Percentiles rank a stretch among this genome's conserved stretches.
These are phyloP conservation scores for Logfia minima DNA, from an alignment of 129 eudicot species.

Conservation along the genomic window DNA sequence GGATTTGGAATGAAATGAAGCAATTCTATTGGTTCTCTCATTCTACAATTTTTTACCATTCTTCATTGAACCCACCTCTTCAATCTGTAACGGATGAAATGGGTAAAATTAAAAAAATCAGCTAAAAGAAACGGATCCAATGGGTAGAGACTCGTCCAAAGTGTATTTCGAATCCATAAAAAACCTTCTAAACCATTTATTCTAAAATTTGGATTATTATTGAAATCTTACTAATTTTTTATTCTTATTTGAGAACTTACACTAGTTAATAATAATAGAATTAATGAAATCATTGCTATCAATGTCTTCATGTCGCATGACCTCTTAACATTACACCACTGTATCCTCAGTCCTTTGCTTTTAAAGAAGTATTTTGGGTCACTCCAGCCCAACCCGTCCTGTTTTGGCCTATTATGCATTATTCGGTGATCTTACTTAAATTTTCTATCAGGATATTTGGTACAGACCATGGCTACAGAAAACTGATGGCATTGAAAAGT, in stretches of 20 bases:
- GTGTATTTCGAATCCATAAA: not conserved
- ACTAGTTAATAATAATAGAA: too few species aligned
- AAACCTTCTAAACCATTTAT: not conserved
- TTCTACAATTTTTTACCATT: too few species aligned
- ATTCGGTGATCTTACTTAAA: not conserved
- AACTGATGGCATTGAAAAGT: constrained; percentile 63
- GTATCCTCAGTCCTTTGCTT: too few species aligned
- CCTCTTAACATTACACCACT: too few species aligned
- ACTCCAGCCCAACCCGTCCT: not conserved
- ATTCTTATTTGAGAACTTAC: not conserved
- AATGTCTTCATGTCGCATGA: too few species aligned
- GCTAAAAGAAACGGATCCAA: not conserved
- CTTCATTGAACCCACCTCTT: too few species aligned
- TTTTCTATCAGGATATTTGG: constrained; percentile 73
- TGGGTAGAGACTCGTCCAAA: not conserved
- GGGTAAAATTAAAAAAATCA: not conserved
- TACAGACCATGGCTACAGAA: constrained; percentile 90
- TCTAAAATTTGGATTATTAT: not conserved
- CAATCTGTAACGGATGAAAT: not conserved
- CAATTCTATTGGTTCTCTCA: too few species aligned
- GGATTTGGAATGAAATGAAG: too few species aligned
- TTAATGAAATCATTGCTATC: too few species aligned
- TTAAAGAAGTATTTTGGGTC: not conserved
- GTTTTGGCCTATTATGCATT: not conserved
- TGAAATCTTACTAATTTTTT: not conserved